Evolutionary conservation across 1,284 basidiomycete species (phyloP).

Genomic region (Ceratobasidium sp.): DNA sequence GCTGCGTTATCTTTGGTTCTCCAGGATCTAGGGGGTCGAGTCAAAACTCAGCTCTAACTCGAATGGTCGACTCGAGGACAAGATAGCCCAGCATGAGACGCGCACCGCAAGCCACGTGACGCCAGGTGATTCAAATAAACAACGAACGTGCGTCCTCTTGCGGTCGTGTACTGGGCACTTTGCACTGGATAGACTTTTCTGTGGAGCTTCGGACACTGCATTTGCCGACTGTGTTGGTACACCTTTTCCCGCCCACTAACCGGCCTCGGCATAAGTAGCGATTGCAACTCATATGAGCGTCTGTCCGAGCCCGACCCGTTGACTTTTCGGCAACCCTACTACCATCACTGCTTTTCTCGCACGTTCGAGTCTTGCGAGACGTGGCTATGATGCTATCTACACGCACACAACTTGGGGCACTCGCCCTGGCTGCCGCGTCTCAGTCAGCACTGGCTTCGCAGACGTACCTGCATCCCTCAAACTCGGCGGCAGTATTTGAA

Average conservation of each 20-base stretch:
- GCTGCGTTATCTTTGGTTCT: not conserved
- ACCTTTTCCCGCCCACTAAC: not conserved
- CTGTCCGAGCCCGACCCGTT: slow-evolving; percentile 6
- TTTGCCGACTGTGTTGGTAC: not conserved
- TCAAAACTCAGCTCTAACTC: not conserved
- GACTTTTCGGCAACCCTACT: slow-evolving; percentile 22
- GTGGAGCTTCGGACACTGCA: slow-evolving; percentile 5
- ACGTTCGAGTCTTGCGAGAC: not conserved
- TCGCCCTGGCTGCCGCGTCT: slow-evolving; percentile 15
- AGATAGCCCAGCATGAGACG: slow-evolving; percentile 9
- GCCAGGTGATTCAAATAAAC: slow-evolving; percentile 5
- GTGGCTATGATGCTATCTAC: slow-evolving; percentile 10
- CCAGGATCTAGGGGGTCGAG: not conserved
- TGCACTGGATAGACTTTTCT: slow-evolving; percentile 7
- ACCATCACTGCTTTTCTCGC: slow-evolving; percentile 6
- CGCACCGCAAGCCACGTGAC: slow-evolving; percentile 8
- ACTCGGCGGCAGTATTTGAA: not conserved
- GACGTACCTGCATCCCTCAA: slow-evolving; percentile 19
- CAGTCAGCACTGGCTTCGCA: slow-evolving; percentile 37
- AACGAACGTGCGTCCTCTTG: slow-evolving; percentile 21
- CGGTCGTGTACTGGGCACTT: not conserved
- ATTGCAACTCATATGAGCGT: slow-evolving; percentile 31
- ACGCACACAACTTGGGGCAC: slow-evolving; percentile 1
- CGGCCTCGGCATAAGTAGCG: slow-evolving; percentile 14
- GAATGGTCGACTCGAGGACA: slow-evolving; percentile 9